Conservation (phyloP, 148 eudicot genomes). For the Mesembryanthemum crystallinum region DNA sequence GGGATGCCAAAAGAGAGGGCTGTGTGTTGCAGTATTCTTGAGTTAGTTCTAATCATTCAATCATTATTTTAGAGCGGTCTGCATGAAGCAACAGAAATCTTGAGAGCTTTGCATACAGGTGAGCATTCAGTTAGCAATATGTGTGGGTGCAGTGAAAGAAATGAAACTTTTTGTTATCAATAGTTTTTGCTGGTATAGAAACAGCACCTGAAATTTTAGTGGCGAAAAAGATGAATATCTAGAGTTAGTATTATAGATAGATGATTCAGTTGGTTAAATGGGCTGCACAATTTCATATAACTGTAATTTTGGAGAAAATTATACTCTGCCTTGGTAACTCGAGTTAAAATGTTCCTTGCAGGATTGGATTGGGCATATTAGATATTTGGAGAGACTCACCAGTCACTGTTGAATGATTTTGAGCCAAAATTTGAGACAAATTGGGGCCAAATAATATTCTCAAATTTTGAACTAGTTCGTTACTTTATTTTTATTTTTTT, state of each 20-base stretch:
- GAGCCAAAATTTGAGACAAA: too few species aligned
- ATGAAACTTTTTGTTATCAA: not conserved
- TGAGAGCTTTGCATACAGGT: not conserved
- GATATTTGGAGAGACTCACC: too few species aligned
- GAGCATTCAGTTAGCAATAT: not conserved
- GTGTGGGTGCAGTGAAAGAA: constrained; percentile 10
- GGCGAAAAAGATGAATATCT: not conserved
- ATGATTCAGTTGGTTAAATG: not conserved
- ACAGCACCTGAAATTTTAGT: not conserved
- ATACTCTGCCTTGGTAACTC: too few species aligned
- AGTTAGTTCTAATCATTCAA: not conserved
- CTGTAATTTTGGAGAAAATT: not conserved
- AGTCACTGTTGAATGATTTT: too few species aligned
- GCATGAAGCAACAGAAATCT: not conserved
- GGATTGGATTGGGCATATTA: too few species aligned
- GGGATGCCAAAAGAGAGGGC: not conserved
- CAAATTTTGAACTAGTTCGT: too few species aligned
- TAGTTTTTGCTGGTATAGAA: constrained; percentile 13
- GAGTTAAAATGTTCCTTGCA: too few species aligned
- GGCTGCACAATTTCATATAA: not conserved
- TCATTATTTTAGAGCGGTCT: not conserved
- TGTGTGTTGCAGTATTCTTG: not conserved
- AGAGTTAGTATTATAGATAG: too few species aligned
- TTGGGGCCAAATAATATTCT: too few species aligned
- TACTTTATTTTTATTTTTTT: too few species aligned